Percentiles rank a stretch among this genome's conserved stretches.
These are phyloP conservation scores for Vanderwaltozyma polyspora DNA, from an alignment of 805 yeast species.

Conservation along the genomic window DNA sequence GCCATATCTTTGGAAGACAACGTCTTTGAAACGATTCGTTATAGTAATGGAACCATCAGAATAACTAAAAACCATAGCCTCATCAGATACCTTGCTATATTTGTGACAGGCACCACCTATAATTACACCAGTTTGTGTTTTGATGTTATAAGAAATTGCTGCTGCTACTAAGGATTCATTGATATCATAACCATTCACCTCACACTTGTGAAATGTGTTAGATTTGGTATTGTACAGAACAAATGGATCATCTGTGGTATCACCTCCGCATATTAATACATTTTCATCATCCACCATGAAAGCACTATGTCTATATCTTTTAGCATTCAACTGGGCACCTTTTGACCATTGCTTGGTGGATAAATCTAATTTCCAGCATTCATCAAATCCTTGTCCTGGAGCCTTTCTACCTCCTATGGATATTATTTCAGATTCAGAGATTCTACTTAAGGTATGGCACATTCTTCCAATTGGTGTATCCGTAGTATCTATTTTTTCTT, in stretches of 20 bases:
- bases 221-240: slow-evolving; percentile 8
- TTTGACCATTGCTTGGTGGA: slow-evolving; percentile 30
- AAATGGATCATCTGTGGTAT: slow-evolving; percentile 12
- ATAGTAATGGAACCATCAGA: slow-evolving; percentile 12
- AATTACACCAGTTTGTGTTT: slow-evolving; percentile 10
- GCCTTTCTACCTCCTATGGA: slow-evolving; percentile 59
- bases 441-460: slow-evolving; percentile 42
- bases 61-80: slow-evolving; percentile 22
- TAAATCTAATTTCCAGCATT: slow-evolving; percentile 31
- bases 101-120: slow-evolving; percentile 15
- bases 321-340: slow-evolving; percentile 30
- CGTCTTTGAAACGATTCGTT: slow-evolving; percentile 15
- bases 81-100: slow-evolving; percentile 25
- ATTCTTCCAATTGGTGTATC: slow-evolving; percentile 33
- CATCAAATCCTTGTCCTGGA: slow-evolving; percentile 39
- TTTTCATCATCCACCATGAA: slow-evolving; percentile 20
- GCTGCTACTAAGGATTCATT: slow-evolving; percentile 20
- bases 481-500: slow-evolving; percentile 4
- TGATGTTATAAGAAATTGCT: slow-evolving; percentile 9
- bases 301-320: slow-evolving; percentile 43
- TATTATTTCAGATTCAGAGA: slow-evolving; percentile 22
- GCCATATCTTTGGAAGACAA: slow-evolving; percentile 39
- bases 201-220: slow-evolving; percentile 10
- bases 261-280: slow-evolving; percentile 46
- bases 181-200: background rate